phyloP scores from a whole-genome alignment of 495 filamentous ascomycete species.

The Neurospora sp. region DNA sequence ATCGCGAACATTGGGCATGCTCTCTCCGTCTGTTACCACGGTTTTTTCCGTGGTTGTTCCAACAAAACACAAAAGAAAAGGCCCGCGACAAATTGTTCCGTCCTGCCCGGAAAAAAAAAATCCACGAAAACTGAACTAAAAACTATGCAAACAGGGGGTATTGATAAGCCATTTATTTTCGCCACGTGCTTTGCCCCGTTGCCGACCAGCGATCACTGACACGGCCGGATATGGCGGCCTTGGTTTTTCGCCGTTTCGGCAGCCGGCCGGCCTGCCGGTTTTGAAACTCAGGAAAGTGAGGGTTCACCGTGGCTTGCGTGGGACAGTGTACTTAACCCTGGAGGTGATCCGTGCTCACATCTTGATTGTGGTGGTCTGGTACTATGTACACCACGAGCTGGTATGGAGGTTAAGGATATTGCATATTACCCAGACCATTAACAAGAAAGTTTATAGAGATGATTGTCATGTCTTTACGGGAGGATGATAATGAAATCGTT shows the following conservation, averaged over 20 bases:
- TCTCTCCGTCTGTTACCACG: too few species aligned
- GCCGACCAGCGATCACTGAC: not conserved
- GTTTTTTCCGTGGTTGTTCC: too few species aligned
- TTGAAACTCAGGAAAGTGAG: not conserved
- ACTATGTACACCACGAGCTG: too few species aligned
- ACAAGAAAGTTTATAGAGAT: not conserved
- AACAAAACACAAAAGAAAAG: too few species aligned
- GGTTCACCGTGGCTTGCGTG: not conserved
- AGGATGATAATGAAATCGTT: not conserved
- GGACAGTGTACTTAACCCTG: not conserved
- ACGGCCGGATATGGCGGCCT: not conserved
- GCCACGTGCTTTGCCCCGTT: not conserved
- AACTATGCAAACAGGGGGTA: not conserved
- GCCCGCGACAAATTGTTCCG: too few species aligned
- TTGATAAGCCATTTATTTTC: not conserved
- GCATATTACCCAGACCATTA: not conserved
- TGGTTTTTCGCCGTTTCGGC: not conserved
- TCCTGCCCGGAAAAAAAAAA: too few species aligned
- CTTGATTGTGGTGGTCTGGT: not conserved
- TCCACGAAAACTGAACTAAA: not conserved
- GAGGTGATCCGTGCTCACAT: not conserved
- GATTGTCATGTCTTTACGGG: not conserved
- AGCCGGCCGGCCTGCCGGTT: not conserved
- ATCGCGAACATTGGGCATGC: too few species aligned
- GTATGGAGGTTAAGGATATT: not conserved